A percentile compares a stretch with the other conserved stretches of the same genome.
These are phyloP conservation scores for Colletotrichum spaethianum DNA, from an alignment of 2,329 filamentous ascomycete genomes.

Conservation along the genomic window DNA sequence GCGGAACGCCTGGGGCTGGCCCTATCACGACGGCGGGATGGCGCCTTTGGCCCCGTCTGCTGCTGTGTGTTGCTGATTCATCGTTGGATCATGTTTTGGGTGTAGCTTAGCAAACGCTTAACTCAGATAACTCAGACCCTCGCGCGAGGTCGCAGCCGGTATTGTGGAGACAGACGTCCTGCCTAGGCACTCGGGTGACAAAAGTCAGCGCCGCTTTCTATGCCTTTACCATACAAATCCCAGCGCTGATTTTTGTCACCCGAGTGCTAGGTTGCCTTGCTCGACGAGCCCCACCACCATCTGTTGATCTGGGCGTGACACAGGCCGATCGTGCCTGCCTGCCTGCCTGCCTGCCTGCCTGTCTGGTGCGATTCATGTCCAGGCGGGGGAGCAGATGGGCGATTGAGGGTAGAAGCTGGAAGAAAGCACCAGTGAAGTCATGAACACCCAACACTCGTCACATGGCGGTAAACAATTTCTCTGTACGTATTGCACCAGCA, in stretches of 20 bases:
- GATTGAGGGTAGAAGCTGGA: not conserved
- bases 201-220: no score
- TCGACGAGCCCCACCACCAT: not conserved
- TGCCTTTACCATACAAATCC: no score
- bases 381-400: not conserved
- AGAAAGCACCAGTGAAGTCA: not conserved
- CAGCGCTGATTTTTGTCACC: no score
- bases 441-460: no score
- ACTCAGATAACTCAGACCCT: constrained; percentile 33
- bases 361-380: not conserved
- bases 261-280: no score
- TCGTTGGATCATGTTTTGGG: constrained; percentile 18
- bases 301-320: not conserved
- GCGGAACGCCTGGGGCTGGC: not conserved
- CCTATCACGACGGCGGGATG: constrained; percentile 21
- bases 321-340: not conserved
- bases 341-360: no score
- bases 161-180: not conserved
- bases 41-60: constrained; percentile 9
- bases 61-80: constrained; percentile 38
- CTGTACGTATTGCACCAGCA: not conserved
- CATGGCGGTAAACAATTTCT: not conserved
- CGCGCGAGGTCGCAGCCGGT: constrained; percentile 17
- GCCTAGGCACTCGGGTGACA: no score
- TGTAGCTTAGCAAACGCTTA: constrained; percentile 35